Percentiles rank a stretch among this genome's conserved stretches.
phyloP scores from a whole-genome alignment of 116 monocot species.

The Posidonia oceanica region DNA sequence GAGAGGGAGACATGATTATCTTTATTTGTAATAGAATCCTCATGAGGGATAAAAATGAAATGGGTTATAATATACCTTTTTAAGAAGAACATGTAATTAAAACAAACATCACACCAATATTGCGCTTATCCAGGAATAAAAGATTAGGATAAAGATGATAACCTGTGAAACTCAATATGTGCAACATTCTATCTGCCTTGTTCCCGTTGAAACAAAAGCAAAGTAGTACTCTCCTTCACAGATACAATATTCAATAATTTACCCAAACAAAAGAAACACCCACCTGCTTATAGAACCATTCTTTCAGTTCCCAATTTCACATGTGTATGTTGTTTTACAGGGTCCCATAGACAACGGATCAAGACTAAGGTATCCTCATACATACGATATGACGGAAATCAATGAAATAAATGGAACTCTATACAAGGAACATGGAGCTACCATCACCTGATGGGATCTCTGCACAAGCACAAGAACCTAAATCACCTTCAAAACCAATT shows the following conservation, averaged over 20 bases:
- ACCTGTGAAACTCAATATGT: too few relatives aligned
- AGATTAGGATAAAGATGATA: too few relatives aligned
- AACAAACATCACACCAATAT: too few relatives aligned
- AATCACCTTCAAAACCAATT: not conserved
- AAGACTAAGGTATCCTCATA: not conserved
- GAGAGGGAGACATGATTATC: too few relatives aligned
- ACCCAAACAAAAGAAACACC: not conserved
- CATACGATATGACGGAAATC: not conserved
- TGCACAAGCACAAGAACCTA: not conserved
- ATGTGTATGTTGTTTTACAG: not conserved
- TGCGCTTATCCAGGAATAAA: too few relatives aligned
- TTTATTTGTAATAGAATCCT: too few relatives aligned
- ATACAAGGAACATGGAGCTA: not conserved
- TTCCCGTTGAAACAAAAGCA: not conserved
- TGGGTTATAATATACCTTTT: too few relatives aligned
- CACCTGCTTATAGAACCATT: not conserved
- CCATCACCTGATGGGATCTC: not conserved
- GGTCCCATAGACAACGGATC: not conserved
- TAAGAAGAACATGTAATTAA: too few relatives aligned
- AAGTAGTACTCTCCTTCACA: not conserved
- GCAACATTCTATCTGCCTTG: too few relatives aligned
- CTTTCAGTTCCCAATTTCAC: slow-evolving; percentile 18
- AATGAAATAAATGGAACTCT: not conserved
- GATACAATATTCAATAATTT: not conserved
- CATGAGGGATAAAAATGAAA: too few relatives aligned